Percentiles rank a stretch among this genome's conserved stretches.
phyloP scores from a whole-genome alignment of 2,329 filamentous ascomycete species.

The Neopestalotiopsis sp. region DNA sequence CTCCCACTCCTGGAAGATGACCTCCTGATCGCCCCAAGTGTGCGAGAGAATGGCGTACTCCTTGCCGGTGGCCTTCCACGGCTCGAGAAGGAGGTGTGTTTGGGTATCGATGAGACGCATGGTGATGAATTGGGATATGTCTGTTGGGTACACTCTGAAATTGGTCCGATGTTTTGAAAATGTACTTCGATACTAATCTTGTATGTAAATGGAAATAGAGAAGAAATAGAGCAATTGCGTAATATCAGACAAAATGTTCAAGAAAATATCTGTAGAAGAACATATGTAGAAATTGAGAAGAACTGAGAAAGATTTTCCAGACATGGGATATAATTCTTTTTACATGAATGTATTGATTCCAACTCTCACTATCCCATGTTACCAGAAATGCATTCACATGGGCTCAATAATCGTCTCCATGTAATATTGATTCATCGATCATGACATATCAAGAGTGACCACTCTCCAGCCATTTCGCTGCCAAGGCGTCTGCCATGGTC shows the following conservation, averaged over 20 bases:
- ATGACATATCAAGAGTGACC: neutral
- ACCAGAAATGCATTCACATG: neutral
- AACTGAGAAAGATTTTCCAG: neutral
- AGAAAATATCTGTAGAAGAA: neutral
- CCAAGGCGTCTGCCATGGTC: neutral
- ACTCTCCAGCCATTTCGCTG: neutral
- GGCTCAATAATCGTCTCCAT: neutral
- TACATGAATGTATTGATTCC: neutral
- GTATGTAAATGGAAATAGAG: neutral
- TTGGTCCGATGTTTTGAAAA: neutral
- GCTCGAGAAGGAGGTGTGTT: conserved; percentile 35
- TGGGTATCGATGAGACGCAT: conserved; percentile 45
- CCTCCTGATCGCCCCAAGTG: conserved; percentile 41
- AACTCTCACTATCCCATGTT: neutral
- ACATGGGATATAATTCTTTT: neutral
- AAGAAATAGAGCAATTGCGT: neutral
- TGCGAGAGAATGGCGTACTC: conserved; percentile 47
- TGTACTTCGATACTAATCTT: neutral
- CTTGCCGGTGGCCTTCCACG: neutral
- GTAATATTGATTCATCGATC: neutral
- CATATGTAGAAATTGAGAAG: neutral
- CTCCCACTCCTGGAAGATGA: conserved; percentile 39
- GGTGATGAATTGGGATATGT: neutral
- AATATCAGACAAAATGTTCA: neutral
- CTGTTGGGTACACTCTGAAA: too few relatives aligned